Percentiles rank a stretch among this genome's conserved stretches.
These are phyloP conservation scores for Nakazawaea peltata DNA, from an alignment of 805 yeast genomes.

Conservation along the genomic window DNA sequence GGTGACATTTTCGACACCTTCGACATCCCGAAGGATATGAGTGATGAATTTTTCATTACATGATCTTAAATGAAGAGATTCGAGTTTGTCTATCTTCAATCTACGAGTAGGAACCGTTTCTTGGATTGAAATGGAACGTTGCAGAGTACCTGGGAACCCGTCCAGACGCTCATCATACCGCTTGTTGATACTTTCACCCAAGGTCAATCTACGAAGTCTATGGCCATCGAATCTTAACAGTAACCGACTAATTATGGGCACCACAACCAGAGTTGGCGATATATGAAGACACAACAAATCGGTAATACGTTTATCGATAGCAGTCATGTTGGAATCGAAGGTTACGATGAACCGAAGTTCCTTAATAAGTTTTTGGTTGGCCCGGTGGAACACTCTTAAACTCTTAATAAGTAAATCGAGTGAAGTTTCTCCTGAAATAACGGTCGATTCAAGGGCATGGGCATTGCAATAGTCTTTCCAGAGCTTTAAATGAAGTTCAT, in stretches of 20 bases:
- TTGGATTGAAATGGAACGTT: too few relatives aligned
- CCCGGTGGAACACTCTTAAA: slow-evolving; percentile 2
- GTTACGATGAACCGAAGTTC: slow-evolving; percentile 2
- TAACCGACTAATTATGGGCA: slow-evolving; percentile 2
- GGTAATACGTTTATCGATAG: slow-evolving; percentile 2
- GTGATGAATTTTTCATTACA: slow-evolving; percentile 6
- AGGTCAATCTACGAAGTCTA: slow-evolving; percentile 5
- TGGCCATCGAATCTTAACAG: slow-evolving; percentile 3
- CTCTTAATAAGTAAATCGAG: slow-evolving; percentile 5
- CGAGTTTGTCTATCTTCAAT: background rate
- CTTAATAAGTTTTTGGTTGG: slow-evolving; percentile 4
- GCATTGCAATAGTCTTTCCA: slow-evolving; percentile 3
- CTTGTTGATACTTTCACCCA: slow-evolving; percentile 6
- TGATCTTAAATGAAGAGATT: slow-evolving; percentile 5
- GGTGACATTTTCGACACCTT: slow-evolving; percentile 3
- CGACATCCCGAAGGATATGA: slow-evolving; percentile 1
- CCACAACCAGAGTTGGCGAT: slow-evolving; percentile 5
- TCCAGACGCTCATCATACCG: background rate
- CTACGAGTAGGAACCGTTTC: background rate
- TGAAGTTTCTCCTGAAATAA: background rate
- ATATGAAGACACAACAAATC: slow-evolving; percentile 2
- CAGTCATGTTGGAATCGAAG: background rate
- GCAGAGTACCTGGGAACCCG: too few relatives aligned
- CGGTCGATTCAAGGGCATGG: slow-evolving; percentile 1
- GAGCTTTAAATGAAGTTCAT: slow-evolving; percentile 4